A percentile compares a stretch with the other conserved stretches of the same genome.
phyloP scores from a whole-genome alignment of 1,284 basidiomycete species.

The Peniophora sp. region DNA sequence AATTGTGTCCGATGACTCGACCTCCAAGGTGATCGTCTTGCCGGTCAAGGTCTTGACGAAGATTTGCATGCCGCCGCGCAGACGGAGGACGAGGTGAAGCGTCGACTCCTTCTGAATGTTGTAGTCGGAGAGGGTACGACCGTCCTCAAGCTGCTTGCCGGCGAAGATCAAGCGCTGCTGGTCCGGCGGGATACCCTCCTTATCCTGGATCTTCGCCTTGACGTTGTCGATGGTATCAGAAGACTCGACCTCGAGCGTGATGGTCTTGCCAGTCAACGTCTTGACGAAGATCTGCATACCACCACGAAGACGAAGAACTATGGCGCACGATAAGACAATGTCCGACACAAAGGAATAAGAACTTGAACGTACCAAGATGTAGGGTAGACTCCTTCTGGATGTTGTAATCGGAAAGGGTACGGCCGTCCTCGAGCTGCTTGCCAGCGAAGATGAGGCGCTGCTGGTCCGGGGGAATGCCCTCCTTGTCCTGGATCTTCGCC shows the following conservation, averaged over 20 bases:
- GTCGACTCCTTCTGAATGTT: conserved; percentile 73
- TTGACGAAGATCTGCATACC: conserved; percentile 78
- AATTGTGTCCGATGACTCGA: conserved; percentile 70
- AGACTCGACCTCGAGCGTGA: conserved; percentile 84
- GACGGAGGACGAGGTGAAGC: conserved; percentile 45
- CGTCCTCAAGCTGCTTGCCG: conserved; percentile 75
- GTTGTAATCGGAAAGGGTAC: conserved; percentile 78
- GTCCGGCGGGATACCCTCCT: conserved; percentile 80
- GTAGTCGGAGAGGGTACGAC: conserved; percentile 71
- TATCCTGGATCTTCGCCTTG: conserved; percentile 81
- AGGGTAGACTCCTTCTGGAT: conserved; percentile 72
- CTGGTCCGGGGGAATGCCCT: conserved; percentile 76
- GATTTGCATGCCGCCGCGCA: conserved; percentile 56
- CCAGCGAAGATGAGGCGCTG: conserved; percentile 81
- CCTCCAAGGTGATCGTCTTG: conserved; percentile 77
- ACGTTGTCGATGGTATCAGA: conserved; percentile 88
- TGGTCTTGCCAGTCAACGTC: conserved; percentile 78
- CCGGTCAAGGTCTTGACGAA: conserved; percentile 70
- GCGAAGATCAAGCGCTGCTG: conserved; percentile 82
- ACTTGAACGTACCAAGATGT: conserved; percentile 37
- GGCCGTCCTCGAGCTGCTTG: conserved; percentile 79
- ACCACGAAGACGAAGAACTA: conserved; percentile 59
- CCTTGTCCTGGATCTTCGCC: conserved; percentile 80
- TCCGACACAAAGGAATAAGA: background rate
- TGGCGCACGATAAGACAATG: conserved; percentile 11